Conservation (phyloP, 257 asterid genomes). For the Salvia rosmarinus region DNA sequence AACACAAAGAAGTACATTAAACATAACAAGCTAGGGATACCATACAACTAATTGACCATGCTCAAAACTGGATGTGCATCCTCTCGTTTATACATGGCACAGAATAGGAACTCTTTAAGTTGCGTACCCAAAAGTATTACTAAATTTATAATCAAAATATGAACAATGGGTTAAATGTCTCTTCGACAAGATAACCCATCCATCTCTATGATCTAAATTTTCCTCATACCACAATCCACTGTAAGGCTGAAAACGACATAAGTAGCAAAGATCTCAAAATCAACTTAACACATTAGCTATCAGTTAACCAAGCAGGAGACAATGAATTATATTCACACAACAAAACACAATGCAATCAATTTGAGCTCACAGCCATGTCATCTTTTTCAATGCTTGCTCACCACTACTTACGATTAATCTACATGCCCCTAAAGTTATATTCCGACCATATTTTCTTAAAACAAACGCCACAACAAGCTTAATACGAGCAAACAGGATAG, state of each 20-base stretch:
- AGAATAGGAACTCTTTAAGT: not conserved
- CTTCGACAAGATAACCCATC: too few species aligned
- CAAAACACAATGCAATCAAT: not conserved
- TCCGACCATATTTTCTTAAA: not conserved
- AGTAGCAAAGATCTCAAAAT: too few species aligned
- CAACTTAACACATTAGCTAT: not conserved
- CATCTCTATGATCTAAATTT: too few species aligned
- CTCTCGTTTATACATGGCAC: not conserved
- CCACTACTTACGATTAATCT: not conserved
- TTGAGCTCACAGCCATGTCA: not conserved
- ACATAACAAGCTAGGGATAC: not conserved
- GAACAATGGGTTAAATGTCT: not conserved
- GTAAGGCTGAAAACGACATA: too few species aligned
- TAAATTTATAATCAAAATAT: not conserved
- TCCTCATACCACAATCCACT: too few species aligned
- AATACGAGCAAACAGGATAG: not conserved
- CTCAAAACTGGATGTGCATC: slow-evolving; percentile 12
- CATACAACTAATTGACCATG: slow-evolving; percentile 1
- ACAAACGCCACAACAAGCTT: slow-evolving; percentile 36
- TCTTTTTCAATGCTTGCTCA: not conserved
- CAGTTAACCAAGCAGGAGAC: not conserved
- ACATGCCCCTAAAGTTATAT: not conserved
- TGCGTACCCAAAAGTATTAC: slow-evolving; percentile 6
- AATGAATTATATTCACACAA: not conserved
- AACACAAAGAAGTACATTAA: not conserved